phyloP scores from a whole-genome alignment of 2,329 filamentous ascomycete species.

The Talaromyces sp. region DNA sequence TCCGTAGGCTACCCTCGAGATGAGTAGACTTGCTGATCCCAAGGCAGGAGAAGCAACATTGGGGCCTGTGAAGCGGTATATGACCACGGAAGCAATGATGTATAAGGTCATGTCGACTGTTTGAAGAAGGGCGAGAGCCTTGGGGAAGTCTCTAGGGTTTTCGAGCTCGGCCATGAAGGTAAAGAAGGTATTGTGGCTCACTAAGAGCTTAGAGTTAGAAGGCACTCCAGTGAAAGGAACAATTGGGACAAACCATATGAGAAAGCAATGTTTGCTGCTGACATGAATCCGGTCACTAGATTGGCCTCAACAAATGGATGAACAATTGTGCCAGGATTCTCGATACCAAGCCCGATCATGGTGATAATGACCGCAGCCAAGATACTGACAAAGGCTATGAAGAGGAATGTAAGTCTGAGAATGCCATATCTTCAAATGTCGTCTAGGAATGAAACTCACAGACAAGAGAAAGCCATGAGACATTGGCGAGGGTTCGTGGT shows the following conservation, averaged over 20 bases:
- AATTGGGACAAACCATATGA: conserved; percentile 56
- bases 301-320: conserved; percentile 45
- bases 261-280: conserved; percentile 71
- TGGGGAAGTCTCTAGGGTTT: conserved; percentile 62
- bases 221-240: too few relatives aligned
- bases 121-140: conserved; percentile 65
- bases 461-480: conserved; percentile 64
- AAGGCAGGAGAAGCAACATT: conserved; percentile 67
- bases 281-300: conserved; percentile 61
- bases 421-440: too few relatives aligned
- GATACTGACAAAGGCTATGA: conserved; percentile 62
- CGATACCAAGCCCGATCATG: conserved; percentile 66
- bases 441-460: conserved; percentile 29
- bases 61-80: conserved; percentile 68
- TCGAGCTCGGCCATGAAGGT: conserved; percentile 66
- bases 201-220: too few relatives aligned
- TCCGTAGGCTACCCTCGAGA: conserved; percentile 68
- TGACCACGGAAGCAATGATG: conserved; percentile 65
- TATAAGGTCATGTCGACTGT: conserved; percentile 64
- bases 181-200: conserved; percentile 69
- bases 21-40: conserved; percentile 58
- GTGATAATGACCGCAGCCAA: conserved; percentile 65
- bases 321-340: conserved; percentile 43
- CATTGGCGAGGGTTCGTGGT: conserved; percentile 64
- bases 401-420: too few relatives aligned